phyloP scores from a whole-genome alignment of 2,329 filamentous ascomycete species.

The Apiospora koreana region DNA sequence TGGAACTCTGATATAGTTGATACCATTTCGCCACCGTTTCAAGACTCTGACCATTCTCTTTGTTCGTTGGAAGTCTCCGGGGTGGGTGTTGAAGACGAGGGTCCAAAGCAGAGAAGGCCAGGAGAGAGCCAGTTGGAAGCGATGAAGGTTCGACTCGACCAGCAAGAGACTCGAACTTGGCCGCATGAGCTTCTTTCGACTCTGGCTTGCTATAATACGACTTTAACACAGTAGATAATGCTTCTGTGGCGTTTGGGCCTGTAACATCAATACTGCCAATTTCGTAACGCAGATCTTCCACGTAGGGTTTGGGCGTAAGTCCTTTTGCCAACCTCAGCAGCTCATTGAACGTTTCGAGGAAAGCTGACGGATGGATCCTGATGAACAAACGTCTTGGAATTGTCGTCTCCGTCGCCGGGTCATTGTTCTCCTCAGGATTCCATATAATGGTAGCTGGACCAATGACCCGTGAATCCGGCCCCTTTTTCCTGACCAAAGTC shows the following conservation, averaged over 20 bases:
- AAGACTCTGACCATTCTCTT: neutral
- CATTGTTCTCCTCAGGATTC: slow-evolving; percentile 36
- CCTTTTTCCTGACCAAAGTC: slow-evolving; percentile 53
- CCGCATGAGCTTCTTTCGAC: slow-evolving; percentile 42
- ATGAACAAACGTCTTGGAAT: slow-evolving; percentile 59
- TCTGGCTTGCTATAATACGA: slow-evolving; percentile 42
- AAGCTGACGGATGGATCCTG: slow-evolving; percentile 81
- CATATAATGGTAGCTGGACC: slow-evolving; percentile 76
- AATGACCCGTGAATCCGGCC: slow-evolving; percentile 58
- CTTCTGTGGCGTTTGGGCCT: slow-evolving; percentile 75
- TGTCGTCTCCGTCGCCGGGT: slow-evolving; percentile 21
- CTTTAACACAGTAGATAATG: slow-evolving; percentile 69
- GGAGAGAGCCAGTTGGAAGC: slow-evolving; percentile 68
- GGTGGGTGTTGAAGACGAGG: slow-evolving; percentile 80
- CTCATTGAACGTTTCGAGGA: slow-evolving; percentile 67
- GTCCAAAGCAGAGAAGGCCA: slow-evolving; percentile 75
- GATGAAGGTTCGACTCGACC: slow-evolving; percentile 68
- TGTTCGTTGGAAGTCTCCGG: slow-evolving; percentile 39
- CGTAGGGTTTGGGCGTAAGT: slow-evolving; percentile 60
- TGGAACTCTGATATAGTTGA: slow-evolving; percentile 28
- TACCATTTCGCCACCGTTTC: slow-evolving; percentile 21
- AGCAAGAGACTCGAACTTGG: slow-evolving; percentile 52
- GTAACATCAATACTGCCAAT: slow-evolving; percentile 60
- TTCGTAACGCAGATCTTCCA: slow-evolving; percentile 72
- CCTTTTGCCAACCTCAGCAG: slow-evolving; percentile 58